Evolutionary conservation across 768 basidiomycete genomes (phyloP).

Genomic region (Termitomyces sp.): DNA sequence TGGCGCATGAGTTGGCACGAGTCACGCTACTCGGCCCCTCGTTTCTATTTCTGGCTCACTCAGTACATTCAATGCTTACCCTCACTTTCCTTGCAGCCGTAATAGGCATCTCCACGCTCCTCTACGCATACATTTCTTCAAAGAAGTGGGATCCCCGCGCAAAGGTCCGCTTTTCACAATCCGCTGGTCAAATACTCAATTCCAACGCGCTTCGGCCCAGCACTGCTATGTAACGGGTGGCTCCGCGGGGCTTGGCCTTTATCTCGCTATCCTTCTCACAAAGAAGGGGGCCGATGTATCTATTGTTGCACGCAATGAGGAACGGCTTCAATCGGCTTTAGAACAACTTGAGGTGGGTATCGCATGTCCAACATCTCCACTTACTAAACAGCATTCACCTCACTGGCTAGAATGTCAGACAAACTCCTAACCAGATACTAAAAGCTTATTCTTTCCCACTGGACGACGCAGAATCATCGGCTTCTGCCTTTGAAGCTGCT

Average conservation of each 20-base stretch:
- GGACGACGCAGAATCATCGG: slow-evolving; percentile 42
- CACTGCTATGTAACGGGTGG: slow-evolving; percentile 88
- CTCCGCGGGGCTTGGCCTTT: slow-evolving; percentile 77
- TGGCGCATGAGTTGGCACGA: neutral
- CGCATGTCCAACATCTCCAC: slow-evolving; percentile 22
- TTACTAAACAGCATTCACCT: neutral
- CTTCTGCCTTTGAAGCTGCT: slow-evolving; percentile 57
- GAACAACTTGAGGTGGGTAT: slow-evolving; percentile 56
- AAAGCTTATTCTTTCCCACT: slow-evolving; percentile 64
- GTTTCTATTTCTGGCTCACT: slow-evolving; percentile 5
- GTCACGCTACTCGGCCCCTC: neutral
- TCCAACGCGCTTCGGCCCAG: slow-evolving; percentile 29
- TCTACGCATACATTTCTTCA: slow-evolving; percentile 16
- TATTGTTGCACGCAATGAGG: slow-evolving; percentile 75
- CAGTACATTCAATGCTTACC: neutral
- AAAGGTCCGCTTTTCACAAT: slow-evolving; percentile 21
- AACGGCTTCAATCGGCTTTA: slow-evolving; percentile 58
- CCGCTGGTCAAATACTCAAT: neutral
- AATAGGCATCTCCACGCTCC: slow-evolving; percentile 1
- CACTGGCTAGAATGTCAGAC: slow-evolving; percentile 40
- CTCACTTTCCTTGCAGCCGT: neutral
- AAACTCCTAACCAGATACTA: slow-evolving; percentile 55
- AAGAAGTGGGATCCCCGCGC: slow-evolving; percentile 40
- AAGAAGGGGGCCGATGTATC: slow-evolving; percentile 76
- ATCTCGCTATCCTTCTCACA: slow-evolving; percentile 64